These are phyloP conservation scores for Globisporangium mamillatum DNA, from an alignment of 352 stramenopile genomes.

Conservation along the genomic window DNA sequence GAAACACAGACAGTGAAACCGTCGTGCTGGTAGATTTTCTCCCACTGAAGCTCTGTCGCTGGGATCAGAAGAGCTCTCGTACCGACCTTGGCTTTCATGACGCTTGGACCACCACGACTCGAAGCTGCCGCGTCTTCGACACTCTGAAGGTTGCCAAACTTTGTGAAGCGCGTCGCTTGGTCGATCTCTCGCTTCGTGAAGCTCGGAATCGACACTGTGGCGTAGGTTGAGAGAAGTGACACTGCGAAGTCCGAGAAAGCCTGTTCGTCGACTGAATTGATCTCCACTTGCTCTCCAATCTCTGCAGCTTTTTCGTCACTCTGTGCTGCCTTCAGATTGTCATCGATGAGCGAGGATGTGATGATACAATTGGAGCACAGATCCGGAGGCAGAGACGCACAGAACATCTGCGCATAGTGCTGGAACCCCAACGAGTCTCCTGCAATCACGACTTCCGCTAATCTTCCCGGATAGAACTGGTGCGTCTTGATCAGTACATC, in stretches of 20 bases:
- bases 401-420: slow-evolving; percentile 16
- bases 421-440: slow-evolving; percentile 12
- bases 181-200: slow-evolving; percentile 36
- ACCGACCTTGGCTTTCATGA: slow-evolving; percentile 5
- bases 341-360: neutral
- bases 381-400: slow-evolving; percentile 17
- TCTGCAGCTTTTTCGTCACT: neutral
- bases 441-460: slow-evolving; percentile 24
- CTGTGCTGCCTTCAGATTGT: neutral
- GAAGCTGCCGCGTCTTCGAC: neutral
- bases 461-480: slow-evolving; percentile 25
- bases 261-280: slow-evolving; percentile 21
- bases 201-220: slow-evolving; percentile 24
- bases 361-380: slow-evolving; percentile 13
- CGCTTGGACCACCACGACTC: neutral
- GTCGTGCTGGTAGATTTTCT: slow-evolving; percentile 14
- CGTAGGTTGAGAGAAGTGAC: slow-evolving; percentile 27
- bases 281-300: neutral
- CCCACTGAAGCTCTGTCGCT: slow-evolving; percentile 11
- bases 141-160: slow-evolving; percentile 21
- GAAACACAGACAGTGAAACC: slow-evolving; percentile 16
- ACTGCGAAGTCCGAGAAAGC: slow-evolving; percentile 28
- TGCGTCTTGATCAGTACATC: slow-evolving; percentile 23
- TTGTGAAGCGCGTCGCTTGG: slow-evolving; percentile 29
- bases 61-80: slow-evolving; percentile 20